A percentile compares a stretch with the other conserved stretches of the same genome.
These are phyloP conservation scores for Neonectria faginata DNA, from an alignment of 2,329 filamentous ascomycete species.

Conservation along the genomic window DNA sequence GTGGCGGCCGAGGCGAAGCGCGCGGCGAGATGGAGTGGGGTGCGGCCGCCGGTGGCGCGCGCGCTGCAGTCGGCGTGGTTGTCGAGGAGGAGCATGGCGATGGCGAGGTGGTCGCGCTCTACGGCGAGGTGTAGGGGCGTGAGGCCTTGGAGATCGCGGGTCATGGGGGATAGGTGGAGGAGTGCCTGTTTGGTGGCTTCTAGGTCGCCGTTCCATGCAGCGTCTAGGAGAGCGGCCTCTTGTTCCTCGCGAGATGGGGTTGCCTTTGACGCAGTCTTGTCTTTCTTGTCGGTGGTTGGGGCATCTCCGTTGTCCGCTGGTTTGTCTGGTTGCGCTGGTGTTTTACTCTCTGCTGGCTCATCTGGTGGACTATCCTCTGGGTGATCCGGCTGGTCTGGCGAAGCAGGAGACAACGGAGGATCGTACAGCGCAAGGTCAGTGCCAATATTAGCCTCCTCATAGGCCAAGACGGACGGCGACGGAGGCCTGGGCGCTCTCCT, in stretches of 20 bases:
- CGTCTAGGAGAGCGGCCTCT: slow-evolving; percentile 46
- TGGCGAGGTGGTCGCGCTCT: slow-evolving; percentile 49
- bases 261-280: background rate
- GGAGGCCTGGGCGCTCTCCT: slow-evolving; percentile 11
- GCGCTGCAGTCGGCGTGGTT: slow-evolving; percentile 42
- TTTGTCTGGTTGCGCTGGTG: background rate
- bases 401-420: background rate
- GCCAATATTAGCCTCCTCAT: slow-evolving; percentile 23
- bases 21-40: slow-evolving; percentile 48
- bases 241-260: slow-evolving; percentile 26
- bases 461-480: slow-evolving; percentile 12
- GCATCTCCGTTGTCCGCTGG: background rate
- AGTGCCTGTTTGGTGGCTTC: slow-evolving; percentile 42
- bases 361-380: background rate
- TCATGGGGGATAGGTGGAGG: slow-evolving; percentile 38
- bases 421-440: background rate
- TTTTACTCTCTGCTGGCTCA: background rate
- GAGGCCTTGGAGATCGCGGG: slow-evolving; percentile 46
- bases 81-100: slow-evolving; percentile 50
- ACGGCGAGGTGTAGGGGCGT: slow-evolving; percentile 49
- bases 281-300: background rate
- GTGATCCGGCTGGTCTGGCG: background rate
- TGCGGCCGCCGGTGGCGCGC: slow-evolving; percentile 48
- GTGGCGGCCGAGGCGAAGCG: slow-evolving; percentile 46
- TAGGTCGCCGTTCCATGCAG: slow-evolving; percentile 50